Percentiles rank a stretch among this genome's conserved stretches.
These are phyloP conservation scores for Anacardium occidentale DNA, from an alignment of 345 rosid genomes.

Conservation along the genomic window DNA sequence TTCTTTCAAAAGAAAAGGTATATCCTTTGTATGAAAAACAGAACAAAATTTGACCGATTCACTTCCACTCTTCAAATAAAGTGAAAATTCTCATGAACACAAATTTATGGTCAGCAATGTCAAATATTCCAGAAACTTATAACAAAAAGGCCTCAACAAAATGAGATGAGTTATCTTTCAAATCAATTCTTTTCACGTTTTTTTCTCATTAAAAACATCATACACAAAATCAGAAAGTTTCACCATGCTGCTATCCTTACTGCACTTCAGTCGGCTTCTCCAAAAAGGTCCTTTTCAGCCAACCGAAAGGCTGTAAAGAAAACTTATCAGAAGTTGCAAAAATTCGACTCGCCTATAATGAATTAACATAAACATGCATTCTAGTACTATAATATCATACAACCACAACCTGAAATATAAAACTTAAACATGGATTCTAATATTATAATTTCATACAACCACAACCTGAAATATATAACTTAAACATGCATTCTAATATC, in stretches of 20 bases:
- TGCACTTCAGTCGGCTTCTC: conserved; percentile 56
- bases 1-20: not conserved
- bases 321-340: not conserved
- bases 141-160: conserved; percentile 24
- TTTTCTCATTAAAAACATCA: conserved; percentile 20
- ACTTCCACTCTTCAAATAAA: too few relatives aligned
- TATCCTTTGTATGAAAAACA: too few relatives aligned
- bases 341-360: not conserved
- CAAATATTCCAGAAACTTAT: not conserved
- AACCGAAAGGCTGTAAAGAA: conserved; percentile 71
- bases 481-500: not conserved
- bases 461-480: not conserved
- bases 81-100: not conserved
- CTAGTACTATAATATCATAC: not conserved
- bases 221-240: conserved; percentile 7
- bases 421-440: too few relatives aligned
- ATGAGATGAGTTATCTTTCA: conserved; percentile 27
- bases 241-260: conserved; percentile 21
- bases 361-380: not conserved
- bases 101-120: not conserved
- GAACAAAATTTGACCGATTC: not conserved
- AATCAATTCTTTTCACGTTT: conserved; percentile 8
- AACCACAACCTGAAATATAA: too few relatives aligned
- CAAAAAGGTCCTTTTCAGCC: conserved; percentile 84
- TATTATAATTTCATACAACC: too few relatives aligned